Evolutionary conservation across 116 monocot species (phyloP), one percentile per base, ranked within the genome.

Genomic region (Cymodocea nodosa): DNA sequence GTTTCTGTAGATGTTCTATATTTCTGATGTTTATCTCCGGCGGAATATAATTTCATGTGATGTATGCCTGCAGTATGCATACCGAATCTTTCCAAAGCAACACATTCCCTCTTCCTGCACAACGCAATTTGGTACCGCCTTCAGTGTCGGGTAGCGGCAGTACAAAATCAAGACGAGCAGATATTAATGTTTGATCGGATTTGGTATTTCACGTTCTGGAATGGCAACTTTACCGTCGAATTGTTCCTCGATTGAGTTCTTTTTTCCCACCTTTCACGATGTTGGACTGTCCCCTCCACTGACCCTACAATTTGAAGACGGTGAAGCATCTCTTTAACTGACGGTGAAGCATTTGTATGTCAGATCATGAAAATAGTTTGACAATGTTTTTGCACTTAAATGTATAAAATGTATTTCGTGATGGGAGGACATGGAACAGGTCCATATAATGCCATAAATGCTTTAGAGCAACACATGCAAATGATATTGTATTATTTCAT

Each of bases 111-210:
- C 80, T 88, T 62, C 88, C 91, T 23, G 83, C 91, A 48, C 97
- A 97, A 63, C 68, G 76, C 56, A 97, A 85, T 71, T 92, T 97
- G 24, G 48, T 79, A 13, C 88, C 92, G 51, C 97, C 97, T 0
- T 68, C 85, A 9, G n/a, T 71, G 16, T 51, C 15, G 23, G 68
- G 44, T 40, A 63, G 63, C 1, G 71, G 74, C 71, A 83, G 73
- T 66, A 83, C 70, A 30, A 80, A 62, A 76, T 74, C 80, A 56
- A 87, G 61, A 50, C 74, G 87, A 59, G 65, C 84, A 19, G 82
- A 92, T 63, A 84, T 92, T 52, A 85, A 85, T 75, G 92, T 92
- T 25, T 91, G 78, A 84, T 53, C 69, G 4, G 17, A 25, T 60
- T 35, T 25, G 24, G 16, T 59, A 60, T 35, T 15, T 60, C 35